A percentile compares a stretch with the other conserved stretches of the same genome.
Evolutionary conservation across 306 rosid genomes (phyloP).

Genomic region (Biancaea sappan): DNA sequence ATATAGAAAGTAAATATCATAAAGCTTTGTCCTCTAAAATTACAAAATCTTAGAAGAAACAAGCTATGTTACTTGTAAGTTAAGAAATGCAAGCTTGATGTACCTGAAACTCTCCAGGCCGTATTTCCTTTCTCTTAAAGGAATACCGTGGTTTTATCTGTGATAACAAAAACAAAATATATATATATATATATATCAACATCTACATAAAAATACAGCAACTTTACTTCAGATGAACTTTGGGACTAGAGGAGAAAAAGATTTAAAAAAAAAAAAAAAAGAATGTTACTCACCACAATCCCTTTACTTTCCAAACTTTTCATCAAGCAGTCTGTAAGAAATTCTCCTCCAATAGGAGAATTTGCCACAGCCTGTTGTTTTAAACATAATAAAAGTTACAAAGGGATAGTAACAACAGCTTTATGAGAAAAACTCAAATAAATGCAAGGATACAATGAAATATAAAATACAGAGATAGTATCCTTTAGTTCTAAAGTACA

Average conservation of each 20-base stretch:
- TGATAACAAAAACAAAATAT: constrained; percentile 13
- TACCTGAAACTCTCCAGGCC: constrained; percentile 98
- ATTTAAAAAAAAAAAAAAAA: constrained; percentile 26
- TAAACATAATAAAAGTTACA: constrained; percentile 23
- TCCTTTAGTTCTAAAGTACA: neutral
- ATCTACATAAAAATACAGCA: constrained; percentile 5
- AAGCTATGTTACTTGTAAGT: neutral
- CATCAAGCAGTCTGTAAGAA: constrained; percentile 91
- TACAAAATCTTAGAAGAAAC: constrained; percentile 10
- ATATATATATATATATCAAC: neutral
- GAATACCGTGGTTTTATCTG: constrained; percentile 93
- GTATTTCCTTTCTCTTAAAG: constrained; percentile 93
- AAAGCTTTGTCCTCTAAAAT: neutral
- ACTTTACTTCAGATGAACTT: constrained; percentile 17
- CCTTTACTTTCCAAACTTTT: constrained; percentile 99
- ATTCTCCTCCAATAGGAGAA: constrained; percentile 95
- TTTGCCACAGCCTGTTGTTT: constrained; percentile 81
- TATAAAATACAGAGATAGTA: neutral
- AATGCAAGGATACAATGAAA: constrained; percentile 17
- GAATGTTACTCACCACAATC: constrained; percentile 59
- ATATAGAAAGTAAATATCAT: neutral
- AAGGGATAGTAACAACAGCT: constrained; percentile 15
- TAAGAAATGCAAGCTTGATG: constrained; percentile 23
- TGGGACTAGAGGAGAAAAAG: neutral
- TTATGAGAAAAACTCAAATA: constrained; percentile 13